Evolutionary conservation across 192 early-diverging fungal genomes (phyloP), one percentile per base, ranked within the genome.

Genomic region (Spinellus fusiger): DNA sequence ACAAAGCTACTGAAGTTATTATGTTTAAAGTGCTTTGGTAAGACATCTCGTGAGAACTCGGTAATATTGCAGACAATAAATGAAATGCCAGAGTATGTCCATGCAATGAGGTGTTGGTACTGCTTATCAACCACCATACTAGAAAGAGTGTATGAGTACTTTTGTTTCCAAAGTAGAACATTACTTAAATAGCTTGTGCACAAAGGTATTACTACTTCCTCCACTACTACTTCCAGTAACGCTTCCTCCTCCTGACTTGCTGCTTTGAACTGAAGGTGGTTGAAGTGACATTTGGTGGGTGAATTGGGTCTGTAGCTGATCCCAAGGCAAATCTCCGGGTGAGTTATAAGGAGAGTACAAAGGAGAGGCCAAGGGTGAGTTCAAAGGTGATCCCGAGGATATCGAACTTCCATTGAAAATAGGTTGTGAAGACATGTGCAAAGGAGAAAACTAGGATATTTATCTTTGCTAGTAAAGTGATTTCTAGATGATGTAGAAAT

Each of bases 21-120:
- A 75, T 94, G 93, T 73, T 93, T 93, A 59, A 94, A 94, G 73
- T 93, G 89, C 69, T 90, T 91, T 38, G 93, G 91, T 51, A 95
- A 74, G 25, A 95, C 91, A 62, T 92, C 90, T 61, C 83, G 79
- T 49, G 88, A 86, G 61, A 95, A 93, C 63, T 92, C 90, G 76
- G 88, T 89, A 59, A 92, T 88, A 64, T 92, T 92, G 78, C 90
- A 89, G 52, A 95, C 91, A 60, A 91, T 86, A 64, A 95, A 95
- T 16, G 92, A 93, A 0, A 84, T 84, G 18, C 93, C 92, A 25
- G 84, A 80, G 57, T 86, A 87, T 70, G 87, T 92, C 92, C 92
- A 95, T 18, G 85, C 84, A 61, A 95, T 95, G 61, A 92, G 77
- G 68, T 93, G 86, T 69, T 92, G 89, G 70, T 92, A 90, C 59